Evolutionary conservation across 2,329 filamentous ascomycete genomes (phyloP).

Genomic region (Aspergillus thermomutatus): DNA sequence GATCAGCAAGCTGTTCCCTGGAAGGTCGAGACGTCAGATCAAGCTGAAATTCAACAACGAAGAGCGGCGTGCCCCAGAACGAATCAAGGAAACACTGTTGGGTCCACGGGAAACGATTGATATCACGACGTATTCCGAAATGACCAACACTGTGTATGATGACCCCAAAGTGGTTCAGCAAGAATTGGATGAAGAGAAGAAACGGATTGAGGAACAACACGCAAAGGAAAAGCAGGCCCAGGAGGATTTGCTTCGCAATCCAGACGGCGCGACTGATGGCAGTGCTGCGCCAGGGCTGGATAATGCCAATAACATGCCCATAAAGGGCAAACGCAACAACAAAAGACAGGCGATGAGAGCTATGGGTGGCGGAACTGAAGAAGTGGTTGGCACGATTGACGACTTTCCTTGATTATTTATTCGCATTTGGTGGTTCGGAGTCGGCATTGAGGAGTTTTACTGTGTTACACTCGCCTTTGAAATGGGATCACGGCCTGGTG

Average conservation of each 20-base stretch:
- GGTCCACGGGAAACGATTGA: conserved; percentile 44
- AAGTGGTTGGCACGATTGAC: conserved; percentile 40
- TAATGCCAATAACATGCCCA: conserved; percentile 24
- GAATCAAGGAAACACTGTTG: conserved; percentile 51
- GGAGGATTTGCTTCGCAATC: conserved; percentile 42
- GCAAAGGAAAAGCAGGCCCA: conserved; percentile 44
- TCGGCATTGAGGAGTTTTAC: conserved; percentile 1
- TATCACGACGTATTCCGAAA: conserved; percentile 42
- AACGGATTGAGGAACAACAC: conserved; percentile 45
- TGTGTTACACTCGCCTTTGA: not conserved
- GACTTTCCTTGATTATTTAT: conserved; percentile 24
- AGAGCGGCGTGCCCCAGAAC: conserved; percentile 53
- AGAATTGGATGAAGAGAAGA: conserved; percentile 44
- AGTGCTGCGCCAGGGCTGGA: conserved; percentile 26
- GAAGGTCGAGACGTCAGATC: conserved; percentile 57
- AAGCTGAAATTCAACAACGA: conserved; percentile 63
- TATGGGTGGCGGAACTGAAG: conserved; percentile 36
- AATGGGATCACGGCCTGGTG: not conserved
- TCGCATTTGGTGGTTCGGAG: not conserved
- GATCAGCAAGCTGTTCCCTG: conserved; percentile 61
- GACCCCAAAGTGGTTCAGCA: conserved; percentile 39
- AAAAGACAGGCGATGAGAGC: conserved; percentile 27
- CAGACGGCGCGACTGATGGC: conserved; percentile 31
- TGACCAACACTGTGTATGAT: conserved; percentile 45
- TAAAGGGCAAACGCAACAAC: conserved; percentile 28